These are phyloP conservation scores for Dacryopinax primogenitus DNA, from an alignment of 768 basidiomycete genomes.

Conservation along the genomic window DNA sequence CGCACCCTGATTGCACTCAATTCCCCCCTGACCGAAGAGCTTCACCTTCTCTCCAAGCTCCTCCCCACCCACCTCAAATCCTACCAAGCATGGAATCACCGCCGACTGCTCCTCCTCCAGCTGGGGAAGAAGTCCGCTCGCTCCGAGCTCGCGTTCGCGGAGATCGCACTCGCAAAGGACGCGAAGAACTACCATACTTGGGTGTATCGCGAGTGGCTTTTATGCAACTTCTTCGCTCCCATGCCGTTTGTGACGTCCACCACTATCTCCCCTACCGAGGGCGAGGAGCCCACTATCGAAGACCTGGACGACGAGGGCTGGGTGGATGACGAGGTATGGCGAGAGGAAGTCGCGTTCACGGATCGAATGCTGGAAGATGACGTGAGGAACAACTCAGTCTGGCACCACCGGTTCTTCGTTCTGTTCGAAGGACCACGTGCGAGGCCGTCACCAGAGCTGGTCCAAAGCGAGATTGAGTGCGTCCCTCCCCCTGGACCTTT, in stretches of 20 bases:
- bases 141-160: conserved; percentile 68
- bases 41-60: conserved; percentile 75
- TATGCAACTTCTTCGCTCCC: conserved; percentile 51
- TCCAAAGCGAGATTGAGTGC: conserved; percentile 63
- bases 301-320: conserved; percentile 10
- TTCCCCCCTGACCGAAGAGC: conserved; percentile 59
- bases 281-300: background rate
- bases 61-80: conserved; percentile 78
- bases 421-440: conserved; percentile 40
- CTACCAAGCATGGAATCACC: conserved; percentile 97
- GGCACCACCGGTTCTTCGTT: conserved; percentile 91
- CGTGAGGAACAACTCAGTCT: conserved; percentile 90
- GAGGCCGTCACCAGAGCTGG: conserved; percentile 44
- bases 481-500: conserved; percentile 23
- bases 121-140: conserved; percentile 31
- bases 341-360: conserved; percentile 58
- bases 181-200: conserved; percentile 98
- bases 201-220: conserved; percentile 92
- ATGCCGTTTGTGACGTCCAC: background rate
- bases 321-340: conserved; percentile 57
- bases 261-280: background rate
- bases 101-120: conserved; percentile 55
- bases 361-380: conserved; percentile 59
- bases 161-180: conserved; percentile 56
- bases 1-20: conserved; percentile 62